These are phyloP conservation scores for Flaveria bidentis DNA, from an alignment of 129 eudicot species.

Conservation along the genomic window DNA sequence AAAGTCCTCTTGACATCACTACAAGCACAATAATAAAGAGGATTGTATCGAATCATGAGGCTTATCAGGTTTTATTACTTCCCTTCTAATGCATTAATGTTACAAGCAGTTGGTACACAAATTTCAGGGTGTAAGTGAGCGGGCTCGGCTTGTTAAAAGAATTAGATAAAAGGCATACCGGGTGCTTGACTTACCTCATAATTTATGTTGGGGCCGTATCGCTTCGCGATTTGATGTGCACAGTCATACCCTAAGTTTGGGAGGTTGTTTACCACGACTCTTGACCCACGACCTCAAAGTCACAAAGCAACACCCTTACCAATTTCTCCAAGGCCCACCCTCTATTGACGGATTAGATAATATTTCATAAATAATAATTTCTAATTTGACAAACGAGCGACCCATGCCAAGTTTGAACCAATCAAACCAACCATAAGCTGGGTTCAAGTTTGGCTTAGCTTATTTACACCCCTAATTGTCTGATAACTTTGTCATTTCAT, in stretches of 20 bases:
- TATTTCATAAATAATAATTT: too few relatives aligned
- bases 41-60: conserved; percentile 95
- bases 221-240: too few relatives aligned
- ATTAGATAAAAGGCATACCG: too few relatives aligned
- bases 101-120: background rate
- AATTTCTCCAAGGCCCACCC: too few relatives aligned
- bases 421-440: background rate
- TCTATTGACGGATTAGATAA: too few relatives aligned
- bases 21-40: conserved; percentile 95
- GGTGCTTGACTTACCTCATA: too few relatives aligned
- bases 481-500: background rate
- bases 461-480: background rate
- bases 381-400: background rate
- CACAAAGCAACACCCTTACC: too few relatives aligned
- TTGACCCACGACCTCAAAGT: too few relatives aligned
- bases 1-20: conserved; percentile 90
- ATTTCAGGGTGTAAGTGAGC: background rate
- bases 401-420: background rate
- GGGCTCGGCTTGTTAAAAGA: background rate
- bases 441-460: background rate
- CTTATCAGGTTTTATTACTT: conserved; percentile 73
- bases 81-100: background rate
- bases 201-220: too few relatives aligned
- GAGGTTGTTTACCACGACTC: too few relatives aligned
- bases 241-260: too few relatives aligned